Evolutionary conservation across 176 grass and related monocot genomes (phyloP), one percentile per base, ranked within the genome.

Genomic region (Cocos nucifera): DNA sequence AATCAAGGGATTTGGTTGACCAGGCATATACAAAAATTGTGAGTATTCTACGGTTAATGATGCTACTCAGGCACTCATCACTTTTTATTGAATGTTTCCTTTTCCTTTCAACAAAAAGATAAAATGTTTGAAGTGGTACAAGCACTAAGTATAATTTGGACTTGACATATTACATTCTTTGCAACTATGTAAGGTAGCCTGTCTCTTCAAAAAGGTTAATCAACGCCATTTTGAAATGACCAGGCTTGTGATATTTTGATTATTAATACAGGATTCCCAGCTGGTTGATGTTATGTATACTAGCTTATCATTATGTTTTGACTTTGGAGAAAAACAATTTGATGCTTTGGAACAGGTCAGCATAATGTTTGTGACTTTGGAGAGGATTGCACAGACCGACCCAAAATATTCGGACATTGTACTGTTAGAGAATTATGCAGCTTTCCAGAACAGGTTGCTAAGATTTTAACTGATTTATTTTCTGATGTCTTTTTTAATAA

Each of bases 1-100:
- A 63, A 19, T 88, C 87, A n/a, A 82, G 92, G 70, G 92, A 97
- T 83, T 72, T 97, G 53, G 80, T 91, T 66, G 92, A 97, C 53
- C 83, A 88, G 49, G 87, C 92, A 58, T 97, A 91, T 78, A 85
- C 76, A 23, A 91, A 97, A 85, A 87, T 97, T 53, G 87, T 97
- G 78, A 73, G 83, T 17, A 35, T 21, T 21, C 35, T 56, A 54
- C 15, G 0, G 15, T 56, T 3, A 3, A 19, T 44, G 12, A 5
- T 4, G 4, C 15, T 22, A 39, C 6, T 21, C 26, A 15, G 29
- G 4, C 26, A 15, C 10, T 17, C 26, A 27, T 27, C 25, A 53
- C 49, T 28, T 20, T 15, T 25, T 30, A 62, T 29, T 20, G 7
- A 19, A 22, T 18, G 28, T 59, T 44, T 23, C 32, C 6, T 19